Evolutionary conservation across 257 asterid genomes (phyloP).

Genomic region (Solanum bulbocastanum): DNA sequence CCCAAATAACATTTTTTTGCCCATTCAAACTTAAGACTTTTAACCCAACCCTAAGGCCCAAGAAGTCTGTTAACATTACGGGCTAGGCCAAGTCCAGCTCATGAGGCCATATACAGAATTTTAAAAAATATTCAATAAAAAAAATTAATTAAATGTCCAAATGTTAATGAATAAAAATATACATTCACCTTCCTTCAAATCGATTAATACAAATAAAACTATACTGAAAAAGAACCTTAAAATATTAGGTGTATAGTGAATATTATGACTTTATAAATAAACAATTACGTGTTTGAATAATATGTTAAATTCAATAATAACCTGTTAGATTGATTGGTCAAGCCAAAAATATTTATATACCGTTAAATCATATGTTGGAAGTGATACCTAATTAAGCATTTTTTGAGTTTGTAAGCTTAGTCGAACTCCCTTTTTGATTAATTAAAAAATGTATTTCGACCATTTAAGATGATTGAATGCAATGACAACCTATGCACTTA

Average conservation of each 20-base stretch:
- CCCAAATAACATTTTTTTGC: not conserved
- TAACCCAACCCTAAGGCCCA: not conserved
- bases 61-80: not conserved
- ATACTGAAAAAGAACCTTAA: too few species aligned
- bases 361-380: not conserved
- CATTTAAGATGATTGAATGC: not conserved
- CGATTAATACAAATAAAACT: too few species aligned
- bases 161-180: not conserved
- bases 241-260: not conserved
- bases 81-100: not conserved
- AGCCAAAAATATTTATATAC: not conserved
- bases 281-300: not conserved
- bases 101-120: not conserved
- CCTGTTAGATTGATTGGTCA: not conserved
- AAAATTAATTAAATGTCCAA: not conserved
- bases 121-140: not conserved
- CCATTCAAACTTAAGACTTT: not conserved
- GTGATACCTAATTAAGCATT: not conserved
- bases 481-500: not conserved
- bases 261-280: not conserved
- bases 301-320: not conserved
- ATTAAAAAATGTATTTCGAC: not conserved
- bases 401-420: not conserved
- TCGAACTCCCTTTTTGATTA: not conserved
- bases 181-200: not conserved